Evolutionary conservation across 2,329 filamentous ascomycete species (phyloP).

Genomic region (Zymoseptoria pseudotritici): DNA sequence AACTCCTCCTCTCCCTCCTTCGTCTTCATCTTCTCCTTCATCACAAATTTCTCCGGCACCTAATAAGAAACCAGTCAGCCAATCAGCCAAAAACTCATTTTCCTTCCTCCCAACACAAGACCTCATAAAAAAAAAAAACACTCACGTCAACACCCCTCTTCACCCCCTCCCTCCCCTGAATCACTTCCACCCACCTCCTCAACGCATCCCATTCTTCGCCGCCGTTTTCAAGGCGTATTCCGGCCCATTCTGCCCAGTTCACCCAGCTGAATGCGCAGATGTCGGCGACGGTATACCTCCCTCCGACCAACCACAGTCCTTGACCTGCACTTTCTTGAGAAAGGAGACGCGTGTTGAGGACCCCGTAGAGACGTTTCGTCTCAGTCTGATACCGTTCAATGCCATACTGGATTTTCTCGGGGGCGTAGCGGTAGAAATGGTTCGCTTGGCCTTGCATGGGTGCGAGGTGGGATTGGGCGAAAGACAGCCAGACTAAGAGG

Average conservation of each 20-base stretch:
- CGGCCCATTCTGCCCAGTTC: constrained; percentile 37
- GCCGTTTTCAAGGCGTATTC: constrained; percentile 17
- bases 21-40: constrained; percentile 33
- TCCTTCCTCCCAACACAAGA: too few relatives aligned
- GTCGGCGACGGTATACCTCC: constrained; percentile 43
- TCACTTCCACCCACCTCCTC: constrained; percentile 27
- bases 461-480: too few relatives aligned
- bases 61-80: too few relatives aligned
- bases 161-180: constrained; percentile 28
- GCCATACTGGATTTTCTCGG: constrained; percentile 37
- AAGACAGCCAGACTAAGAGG: too few relatives aligned
- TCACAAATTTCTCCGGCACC: constrained; percentile 33
- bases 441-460: constrained; percentile 42
- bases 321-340: constrained; percentile 13
- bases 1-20: constrained; percentile 33
- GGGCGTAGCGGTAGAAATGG: constrained; percentile 41
- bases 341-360: constrained; percentile 38
- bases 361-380: constrained; percentile 41
- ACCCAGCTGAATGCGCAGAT: constrained; percentile 42
- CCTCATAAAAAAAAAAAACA: too few relatives aligned
- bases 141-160: constrained; percentile 29
- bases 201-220: constrained; percentile 25
- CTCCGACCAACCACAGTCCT: constrained; percentile 39
- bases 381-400: constrained; percentile 44
- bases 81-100: too few relatives aligned